Evolutionary conservation across 192 early-diverging fungal genomes (phyloP), one percentile per base, ranked within the genome.

Genomic region (Gigaspora rosea): DNA sequence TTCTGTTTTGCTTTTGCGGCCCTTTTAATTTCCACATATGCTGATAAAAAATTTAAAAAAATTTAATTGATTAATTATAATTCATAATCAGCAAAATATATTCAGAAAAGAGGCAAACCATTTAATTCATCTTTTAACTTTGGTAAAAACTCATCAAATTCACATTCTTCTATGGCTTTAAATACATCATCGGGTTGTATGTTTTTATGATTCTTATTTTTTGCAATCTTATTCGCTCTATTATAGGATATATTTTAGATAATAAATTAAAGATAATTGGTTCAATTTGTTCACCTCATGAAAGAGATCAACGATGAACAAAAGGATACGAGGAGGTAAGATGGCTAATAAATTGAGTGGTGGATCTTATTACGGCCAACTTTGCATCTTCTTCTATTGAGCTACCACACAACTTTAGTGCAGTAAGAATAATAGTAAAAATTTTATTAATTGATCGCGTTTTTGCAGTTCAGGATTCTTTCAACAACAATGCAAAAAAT

Each of bases 71-170:
- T 41, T 41, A 41, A 41, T 41, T 41, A 41, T 41, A 41, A 41
- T 41, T 41, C 41, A 7, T 7, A 6, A 41, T 41, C 41, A 41
- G 2, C 7, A 41, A 41, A 41, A 6, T 41, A 41, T 41, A 41
- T 41, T 41, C 41, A 41, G 41, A 7, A 41, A 41, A 41, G 3
- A 41, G 7, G 22, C 64, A 4, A 41, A 66, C 64, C 13, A 66
- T 47, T 66, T 36, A 66, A 66, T 66, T 66, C 64, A 41, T n/a
- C 35, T 66, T 66, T 46, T n/a, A 66, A 47, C 36, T 35, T 66
- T 35, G 64, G 64, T 66, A 66, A 66, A n/a, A 66, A 66, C 8
- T 66, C 64, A 9, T 66, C 64, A n/a, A 66, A 46, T 15, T 66
- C 64, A 46, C 41, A 33, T 8, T 66, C 18, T 36, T 66, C 36